Evolutionary conservation across 108 stramenopile species (phyloP).

Genomic region (Ochromonas danica): DNA sequence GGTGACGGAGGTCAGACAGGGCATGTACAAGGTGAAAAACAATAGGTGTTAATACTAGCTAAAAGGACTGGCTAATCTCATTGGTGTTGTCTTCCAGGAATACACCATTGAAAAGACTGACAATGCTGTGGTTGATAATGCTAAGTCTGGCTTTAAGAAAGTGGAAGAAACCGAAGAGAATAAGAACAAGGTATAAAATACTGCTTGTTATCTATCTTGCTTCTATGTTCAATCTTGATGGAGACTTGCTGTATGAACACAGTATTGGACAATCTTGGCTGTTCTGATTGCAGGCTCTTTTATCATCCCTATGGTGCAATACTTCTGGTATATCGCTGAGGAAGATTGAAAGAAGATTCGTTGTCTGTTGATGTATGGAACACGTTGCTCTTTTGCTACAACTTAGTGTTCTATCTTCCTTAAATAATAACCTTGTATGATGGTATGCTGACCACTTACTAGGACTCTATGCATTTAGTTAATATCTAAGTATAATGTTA

Average conservation of each 20-base stretch:
- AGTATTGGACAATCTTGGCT: slow-evolving; percentile 84
- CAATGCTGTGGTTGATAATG: slow-evolving; percentile 60
- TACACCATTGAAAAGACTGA: slow-evolving; percentile 33
- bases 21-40: slow-evolving; percentile 38
- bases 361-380: neutral
- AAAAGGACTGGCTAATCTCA: too few relatives aligned
- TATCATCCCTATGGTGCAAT: slow-evolving; percentile 94
- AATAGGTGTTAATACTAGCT: too few relatives aligned
- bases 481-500: too few relatives aligned
- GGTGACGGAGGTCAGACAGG: slow-evolving; percentile 27
- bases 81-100: too few relatives aligned
- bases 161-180: slow-evolving; percentile 78
- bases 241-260: neutral
- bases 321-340: slow-evolving; percentile 83
- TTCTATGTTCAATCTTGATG: neutral
- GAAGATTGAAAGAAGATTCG: neutral
- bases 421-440: too few relatives aligned
- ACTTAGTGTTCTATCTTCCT: too few relatives aligned
- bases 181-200: slow-evolving; percentile 55
- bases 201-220: neutral
- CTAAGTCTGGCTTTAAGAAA: slow-evolving; percentile 75
- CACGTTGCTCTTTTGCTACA: too few relatives aligned
- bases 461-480: too few relatives aligned
- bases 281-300: slow-evolving; percentile 88
- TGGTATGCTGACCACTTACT: too few relatives aligned